Percentiles rank a stretch among this genome's conserved stretches.
These are phyloP conservation scores for Delitschia confertaspora DNA, from an alignment of 495 filamentous ascomycete genomes.

Conservation along the genomic window DNA sequence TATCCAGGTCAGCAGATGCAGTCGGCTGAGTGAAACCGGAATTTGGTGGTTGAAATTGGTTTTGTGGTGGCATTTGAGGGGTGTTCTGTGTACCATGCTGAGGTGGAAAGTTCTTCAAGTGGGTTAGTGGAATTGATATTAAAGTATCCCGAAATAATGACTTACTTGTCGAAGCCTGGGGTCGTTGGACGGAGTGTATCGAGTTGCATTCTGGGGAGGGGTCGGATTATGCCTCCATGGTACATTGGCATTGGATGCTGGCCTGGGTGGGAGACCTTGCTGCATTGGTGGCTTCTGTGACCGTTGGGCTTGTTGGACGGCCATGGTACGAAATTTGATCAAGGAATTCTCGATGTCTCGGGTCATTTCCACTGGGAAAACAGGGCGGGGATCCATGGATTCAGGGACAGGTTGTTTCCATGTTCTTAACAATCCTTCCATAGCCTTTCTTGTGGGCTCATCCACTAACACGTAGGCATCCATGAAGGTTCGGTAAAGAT, in stretches of 20 bases:
- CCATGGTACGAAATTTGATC: slow-evolving; percentile 74
- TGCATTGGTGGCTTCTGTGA: slow-evolving; percentile 50
- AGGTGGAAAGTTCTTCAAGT: slow-evolving; percentile 11
- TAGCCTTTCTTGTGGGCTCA: slow-evolving; percentile 64
- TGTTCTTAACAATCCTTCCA: slow-evolving; percentile 95
- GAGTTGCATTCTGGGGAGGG: slow-evolving; percentile 46
- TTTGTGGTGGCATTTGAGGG: slow-evolving; percentile 10
- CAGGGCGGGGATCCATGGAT: slow-evolving; percentile 75
- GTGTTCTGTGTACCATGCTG: slow-evolving; percentile 9
- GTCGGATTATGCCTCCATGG: slow-evolving; percentile 59
- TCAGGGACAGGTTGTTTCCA: slow-evolving; percentile 97
- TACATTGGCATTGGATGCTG: slow-evolving; percentile 42
- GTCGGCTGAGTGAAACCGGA: slow-evolving; percentile 16
- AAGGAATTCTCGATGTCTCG: slow-evolving; percentile 87
- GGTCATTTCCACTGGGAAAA: slow-evolving; percentile 77
- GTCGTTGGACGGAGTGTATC: slow-evolving; percentile 36
- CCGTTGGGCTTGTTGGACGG: slow-evolving; percentile 57
- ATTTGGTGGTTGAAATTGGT: slow-evolving; percentile 26
- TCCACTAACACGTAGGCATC: slow-evolving; percentile 87
- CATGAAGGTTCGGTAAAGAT: slow-evolving; percentile 92
- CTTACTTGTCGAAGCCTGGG: slow-evolving; percentile 27
- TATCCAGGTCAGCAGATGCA: slow-evolving; percentile 47
- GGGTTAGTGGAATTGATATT: neutral
- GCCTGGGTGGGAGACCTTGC: slow-evolving; percentile 44
- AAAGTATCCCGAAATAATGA: neutral